Base-by-base conservation (phyloP, 1,139 yeast genomes). In the Candida dubliniensis region DNA sequence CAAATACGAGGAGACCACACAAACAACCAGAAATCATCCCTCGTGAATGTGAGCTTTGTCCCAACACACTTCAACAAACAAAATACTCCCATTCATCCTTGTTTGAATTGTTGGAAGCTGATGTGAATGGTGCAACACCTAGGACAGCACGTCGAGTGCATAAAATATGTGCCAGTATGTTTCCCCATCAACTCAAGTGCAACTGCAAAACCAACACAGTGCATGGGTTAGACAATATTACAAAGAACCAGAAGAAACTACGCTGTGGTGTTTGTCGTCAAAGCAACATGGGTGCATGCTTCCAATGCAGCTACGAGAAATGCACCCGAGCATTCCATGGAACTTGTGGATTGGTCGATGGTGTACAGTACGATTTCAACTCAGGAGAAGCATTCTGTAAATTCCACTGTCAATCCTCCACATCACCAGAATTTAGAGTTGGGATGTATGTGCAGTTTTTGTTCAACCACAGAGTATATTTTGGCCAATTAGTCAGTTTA, bases 321-420 rank as follows among this genome's bases (percentile, higher is more conserved):
- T 82, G 88, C 57, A 63, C 74, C 1, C 63, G 84, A 36, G 61
- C 84, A 0, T 82, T 66, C 53, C 88, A 82, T 58, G 81, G 77
- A 0, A 74, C 82, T 0, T 82, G 88, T 60, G 81, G 82, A 0
- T 48, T 79, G 3, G 60, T 69, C 1, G 79, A 77, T 12, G 87
- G 86, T 1, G 77, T 78, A 8, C 40, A 53, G 3, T 60, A 63
- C 41, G 53, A 59, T 42, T 51, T 56, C 8, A 51, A 52, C 2
- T 45, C 51, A 4, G 50, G 47, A 3, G 59, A 11, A 50, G 52
- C 34, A 54, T 58, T 32, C 18, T 76, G 81, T 52, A 66, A 67
- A 40, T 64, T 57, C 41, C 81, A 76, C 51, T 56, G 71, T 37
- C 14, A 36, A 2, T 9, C 9, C 10, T 8, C 30, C 10, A 11